Base-by-base conservation (phyloP, 345 rosid species). In the Dipteronia sinensis region DNA sequence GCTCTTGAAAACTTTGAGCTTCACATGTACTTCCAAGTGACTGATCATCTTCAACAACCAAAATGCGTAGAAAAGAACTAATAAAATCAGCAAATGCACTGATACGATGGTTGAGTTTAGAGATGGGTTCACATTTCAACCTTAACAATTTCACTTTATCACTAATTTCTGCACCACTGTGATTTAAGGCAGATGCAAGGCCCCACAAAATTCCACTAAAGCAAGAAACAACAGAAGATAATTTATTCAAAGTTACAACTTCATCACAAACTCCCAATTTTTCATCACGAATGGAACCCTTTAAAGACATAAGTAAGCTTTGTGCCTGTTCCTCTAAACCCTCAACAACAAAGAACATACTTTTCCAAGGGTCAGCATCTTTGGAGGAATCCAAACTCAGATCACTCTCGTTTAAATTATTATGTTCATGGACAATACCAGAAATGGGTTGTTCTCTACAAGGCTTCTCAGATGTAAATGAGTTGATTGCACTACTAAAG, bases 121-220 rank as follows among this genome's bases (percentile, higher is more conserved):
- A 85, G 79, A 88, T 44, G 49, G 80, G 81, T 74, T 85, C 85
- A 25, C 75, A 75, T 76, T 85, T 82, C 87, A 85, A 81, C 71
- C 63, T 79, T 67, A 83, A 65, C 10, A 71, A 76, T 69, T 87
- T 82, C 72, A 74, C 81, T 77, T 87, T 83, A 47, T 77, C 88
- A 74, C 74, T 69, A 68, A 73, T 83, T 79, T 79, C 80, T 61
- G 74, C 83, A 76, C 79, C 87, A 58, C 68, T 72, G 49, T 80
- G 82, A 76, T 84, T 80, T 76, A 82, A 73, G 42, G 89, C 87
- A 73, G 91, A 90, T 81, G 94, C 88, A 72, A 92, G 75, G 81
- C 98, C 99, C 95, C 98, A 96, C 78, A 96, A 69, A 79, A 86
- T 90, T 70, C 98, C 98, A 83, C 88, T 78, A 69, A 92, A 77